Conservation (phyloP, 768 basidiomycete species). For the Tephrocybe sp. region DNA sequence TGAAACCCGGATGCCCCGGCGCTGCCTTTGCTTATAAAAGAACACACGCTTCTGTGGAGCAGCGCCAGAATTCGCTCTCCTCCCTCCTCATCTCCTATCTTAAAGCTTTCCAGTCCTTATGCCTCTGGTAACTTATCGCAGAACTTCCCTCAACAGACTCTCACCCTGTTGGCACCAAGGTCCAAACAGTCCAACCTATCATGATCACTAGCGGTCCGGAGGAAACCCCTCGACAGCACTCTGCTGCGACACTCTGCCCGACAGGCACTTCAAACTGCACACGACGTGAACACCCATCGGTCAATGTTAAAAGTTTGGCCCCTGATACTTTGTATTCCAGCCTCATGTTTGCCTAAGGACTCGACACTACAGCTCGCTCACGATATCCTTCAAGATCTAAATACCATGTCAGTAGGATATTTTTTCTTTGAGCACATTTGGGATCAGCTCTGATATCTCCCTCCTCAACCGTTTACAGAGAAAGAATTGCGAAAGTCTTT, state of each 20-base stretch:
- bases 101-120: not conserved
- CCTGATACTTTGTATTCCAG: not conserved
- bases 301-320: not conserved
- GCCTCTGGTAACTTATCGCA: slow-evolving; percentile 9
- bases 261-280: slow-evolving; percentile 6
- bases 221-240: slow-evolving; percentile 1
- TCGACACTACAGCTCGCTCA: slow-evolving; percentile 16
- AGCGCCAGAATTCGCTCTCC: not conserved
- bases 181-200: slow-evolving; percentile 1
- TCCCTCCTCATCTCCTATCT: not conserved
- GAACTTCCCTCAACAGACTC: not conserved
- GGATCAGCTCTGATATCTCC: not conserved
- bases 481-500: slow-evolving; percentile 34
- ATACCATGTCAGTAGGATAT: slow-evolving; percentile 32
- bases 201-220: not conserved
- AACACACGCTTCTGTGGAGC: slow-evolving; percentile 1
- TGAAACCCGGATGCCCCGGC: slow-evolving; percentile 15
- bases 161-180: not conserved
- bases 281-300: slow-evolving; percentile 6
- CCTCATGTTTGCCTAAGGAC: slow-evolving; percentile 1
- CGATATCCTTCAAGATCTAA: slow-evolving; percentile 30
- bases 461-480: slow-evolving; percentile 1
- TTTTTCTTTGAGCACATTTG: too few species aligned
- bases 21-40: slow-evolving; percentile 9
- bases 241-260: not conserved